Percentiles rank a stretch among this genome's conserved stretches.
Evolutionary conservation across 2,329 filamentous ascomycete species (phyloP).

Genomic region (Xylariaceae sp.): DNA sequence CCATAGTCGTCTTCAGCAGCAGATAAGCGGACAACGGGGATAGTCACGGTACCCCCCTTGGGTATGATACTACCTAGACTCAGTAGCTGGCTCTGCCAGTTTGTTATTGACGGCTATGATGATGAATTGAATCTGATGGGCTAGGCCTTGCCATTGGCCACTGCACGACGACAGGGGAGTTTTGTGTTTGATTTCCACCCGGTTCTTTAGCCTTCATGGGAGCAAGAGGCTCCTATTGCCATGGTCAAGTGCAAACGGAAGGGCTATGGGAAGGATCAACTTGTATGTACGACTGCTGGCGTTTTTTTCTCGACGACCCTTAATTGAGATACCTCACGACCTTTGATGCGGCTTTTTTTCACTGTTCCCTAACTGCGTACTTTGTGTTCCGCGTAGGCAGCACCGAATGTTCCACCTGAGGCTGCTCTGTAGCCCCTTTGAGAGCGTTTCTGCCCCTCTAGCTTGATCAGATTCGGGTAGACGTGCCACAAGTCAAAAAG

Average conservation of each 20-base stretch:
- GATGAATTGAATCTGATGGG: conserved; percentile 33
- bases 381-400: not conserved
- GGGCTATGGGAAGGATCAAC: conserved; percentile 26
- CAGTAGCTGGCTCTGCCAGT: conserved; percentile 19
- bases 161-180: conserved; percentile 18
- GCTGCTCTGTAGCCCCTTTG: not conserved
- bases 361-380: not conserved
- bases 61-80: conserved; percentile 18
- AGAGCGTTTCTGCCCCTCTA: not conserved
- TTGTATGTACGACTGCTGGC: conserved; percentile 45
- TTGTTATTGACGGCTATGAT: conserved; percentile 33
- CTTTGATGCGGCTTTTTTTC: not conserved
- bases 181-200: conserved; percentile 25
- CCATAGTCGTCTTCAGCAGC: conserved; percentile 40
- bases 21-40: conserved; percentile 32
- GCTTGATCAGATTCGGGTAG: not conserved
- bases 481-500: not conserved
- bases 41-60: conserved; percentile 22
- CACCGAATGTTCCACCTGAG: not conserved
- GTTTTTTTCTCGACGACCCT: conserved; percentile 35
- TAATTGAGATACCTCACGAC: conserved; percentile 39
- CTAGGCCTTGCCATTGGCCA: conserved; percentile 18
- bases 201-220: conserved; percentile 31
- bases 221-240: conserved; percentile 26
- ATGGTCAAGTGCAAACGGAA: conserved; percentile 13